Evolutionary conservation across 306 rosid genomes (phyloP).

Genomic region (Trifolium repens): DNA sequence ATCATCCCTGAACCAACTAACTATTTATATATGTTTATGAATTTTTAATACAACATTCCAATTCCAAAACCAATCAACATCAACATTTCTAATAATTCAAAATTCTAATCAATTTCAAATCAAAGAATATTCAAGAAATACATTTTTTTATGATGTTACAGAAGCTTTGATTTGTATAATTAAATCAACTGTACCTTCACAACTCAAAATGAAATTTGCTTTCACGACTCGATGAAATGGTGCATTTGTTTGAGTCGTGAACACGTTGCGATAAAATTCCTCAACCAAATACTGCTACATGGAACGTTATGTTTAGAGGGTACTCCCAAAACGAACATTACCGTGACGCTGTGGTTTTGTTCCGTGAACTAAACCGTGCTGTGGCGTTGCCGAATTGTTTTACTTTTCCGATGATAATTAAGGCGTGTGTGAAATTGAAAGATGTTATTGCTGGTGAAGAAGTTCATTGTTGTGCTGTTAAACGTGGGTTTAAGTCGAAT

Average conservation of each 20-base stretch:
- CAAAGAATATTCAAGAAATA: background rate
- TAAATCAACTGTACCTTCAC: background rate
- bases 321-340: slow-evolving; percentile 45
- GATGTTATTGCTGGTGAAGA: slow-evolving; percentile 65
- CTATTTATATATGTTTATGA: background rate
- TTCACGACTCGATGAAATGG: no score
- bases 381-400: slow-evolving; percentile 59
- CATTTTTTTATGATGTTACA: background rate
- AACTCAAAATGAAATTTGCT: slow-evolving; percentile 6
- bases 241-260: no score
- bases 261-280: slow-evolving; percentile 36
- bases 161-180: background rate
- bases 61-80: background rate
- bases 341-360: slow-evolving; percentile 56
- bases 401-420: slow-evolving; percentile 68
- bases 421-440: slow-evolving; percentile 55
- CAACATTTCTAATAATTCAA: background rate
- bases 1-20: no score
- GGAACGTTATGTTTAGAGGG: slow-evolving; percentile 73
- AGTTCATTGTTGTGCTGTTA: slow-evolving; percentile 61
- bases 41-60: background rate
- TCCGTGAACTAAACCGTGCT: slow-evolving; percentile 49
- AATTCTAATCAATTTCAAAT: background rate
- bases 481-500: slow-evolving; percentile 61
- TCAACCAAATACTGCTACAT: slow-evolving; percentile 55